phyloP scores from a whole-genome alignment of 1,139 yeast species.

The Lodderomyces beijingensis region DNA sequence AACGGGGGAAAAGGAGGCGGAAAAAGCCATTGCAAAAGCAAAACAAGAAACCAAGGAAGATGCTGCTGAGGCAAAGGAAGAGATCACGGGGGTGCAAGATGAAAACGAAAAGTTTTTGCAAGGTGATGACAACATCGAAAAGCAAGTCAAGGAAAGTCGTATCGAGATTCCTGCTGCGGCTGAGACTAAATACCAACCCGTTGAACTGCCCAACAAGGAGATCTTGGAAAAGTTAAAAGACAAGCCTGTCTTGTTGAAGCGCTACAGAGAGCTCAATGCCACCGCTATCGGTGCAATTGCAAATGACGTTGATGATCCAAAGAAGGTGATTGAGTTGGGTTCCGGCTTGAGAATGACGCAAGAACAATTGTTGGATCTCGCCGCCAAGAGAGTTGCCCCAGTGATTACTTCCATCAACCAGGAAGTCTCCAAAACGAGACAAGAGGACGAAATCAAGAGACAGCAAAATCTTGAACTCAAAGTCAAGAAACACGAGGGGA shows the following conservation, averaged over 20 bases:
- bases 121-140: constrained; percentile 21
- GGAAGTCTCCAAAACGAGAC: constrained; percentile 44
- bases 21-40: constrained; percentile 7
- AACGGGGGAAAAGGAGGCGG: constrained; percentile 1
- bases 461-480: constrained; percentile 37
- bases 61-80: constrained; percentile 6
- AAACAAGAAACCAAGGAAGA: constrained; percentile 4
- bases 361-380: constrained; percentile 52
- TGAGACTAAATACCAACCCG: constrained; percentile 31
- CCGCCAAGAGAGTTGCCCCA: constrained; percentile 54
- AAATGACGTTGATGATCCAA: constrained; percentile 43
- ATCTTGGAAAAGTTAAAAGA: constrained; percentile 40
- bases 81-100: constrained; percentile 3
- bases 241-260: constrained; percentile 45
- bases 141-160: constrained; percentile 26
- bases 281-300: constrained; percentile 47
- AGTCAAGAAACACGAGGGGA: constrained; percentile 39
- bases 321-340: constrained; percentile 49
- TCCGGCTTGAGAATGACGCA: constrained; percentile 54
- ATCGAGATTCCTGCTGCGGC: constrained; percentile 33
- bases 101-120: constrained; percentile 5
- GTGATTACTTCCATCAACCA: constrained; percentile 48
- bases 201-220: constrained; percentile 33
- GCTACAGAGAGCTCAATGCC: constrained; percentile 47
- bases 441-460: constrained; percentile 44